These are phyloP conservation scores for Tricholomella constricta DNA, from an alignment of 768 basidiomycete genomes.

Conservation along the genomic window DNA sequence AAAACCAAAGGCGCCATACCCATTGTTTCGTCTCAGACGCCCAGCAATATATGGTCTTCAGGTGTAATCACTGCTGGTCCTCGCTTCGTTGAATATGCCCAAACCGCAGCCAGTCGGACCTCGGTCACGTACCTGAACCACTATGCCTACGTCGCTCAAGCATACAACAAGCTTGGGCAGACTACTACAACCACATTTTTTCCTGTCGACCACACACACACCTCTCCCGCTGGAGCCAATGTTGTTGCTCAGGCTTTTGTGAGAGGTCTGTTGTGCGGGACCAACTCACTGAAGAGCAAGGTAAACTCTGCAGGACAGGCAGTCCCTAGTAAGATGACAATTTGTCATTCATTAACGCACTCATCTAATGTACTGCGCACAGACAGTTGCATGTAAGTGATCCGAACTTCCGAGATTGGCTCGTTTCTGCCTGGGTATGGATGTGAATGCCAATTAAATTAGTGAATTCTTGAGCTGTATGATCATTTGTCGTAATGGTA, in stretches of 20 bases:
- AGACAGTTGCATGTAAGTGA: constrained; percentile 13
- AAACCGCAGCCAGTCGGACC: constrained; percentile 37
- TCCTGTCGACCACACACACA: constrained; percentile 51
- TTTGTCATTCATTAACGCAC: neutral
- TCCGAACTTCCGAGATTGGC: too few relatives aligned
- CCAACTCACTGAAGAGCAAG: constrained; percentile 32
- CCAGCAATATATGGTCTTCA: constrained; percentile 44
- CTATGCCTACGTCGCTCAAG: constrained; percentile 45
- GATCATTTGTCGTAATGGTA: neutral
- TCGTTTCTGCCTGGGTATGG: too few relatives aligned
- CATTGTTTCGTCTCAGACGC: constrained; percentile 51
- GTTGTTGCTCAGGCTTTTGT: constrained; percentile 52
- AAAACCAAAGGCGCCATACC: constrained; percentile 48
- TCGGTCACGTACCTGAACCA: constrained; percentile 47
- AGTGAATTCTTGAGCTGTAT: too few relatives aligned
- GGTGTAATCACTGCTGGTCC: constrained; percentile 35
- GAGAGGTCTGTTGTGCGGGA: constrained; percentile 43
- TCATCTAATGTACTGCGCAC: neutral
- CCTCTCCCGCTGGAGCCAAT: constrained; percentile 43
- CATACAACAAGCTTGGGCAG: constrained; percentile 42
- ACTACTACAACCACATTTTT: constrained; percentile 40
- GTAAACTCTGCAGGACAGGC: constrained; percentile 38
- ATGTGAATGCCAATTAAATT: too few relatives aligned
- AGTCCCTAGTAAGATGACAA: constrained; percentile 24
- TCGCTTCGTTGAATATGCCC: constrained; percentile 48